phyloP scores from a whole-genome alignment of 73 alveolate species.

The Paramecium caudatum region DNA sequence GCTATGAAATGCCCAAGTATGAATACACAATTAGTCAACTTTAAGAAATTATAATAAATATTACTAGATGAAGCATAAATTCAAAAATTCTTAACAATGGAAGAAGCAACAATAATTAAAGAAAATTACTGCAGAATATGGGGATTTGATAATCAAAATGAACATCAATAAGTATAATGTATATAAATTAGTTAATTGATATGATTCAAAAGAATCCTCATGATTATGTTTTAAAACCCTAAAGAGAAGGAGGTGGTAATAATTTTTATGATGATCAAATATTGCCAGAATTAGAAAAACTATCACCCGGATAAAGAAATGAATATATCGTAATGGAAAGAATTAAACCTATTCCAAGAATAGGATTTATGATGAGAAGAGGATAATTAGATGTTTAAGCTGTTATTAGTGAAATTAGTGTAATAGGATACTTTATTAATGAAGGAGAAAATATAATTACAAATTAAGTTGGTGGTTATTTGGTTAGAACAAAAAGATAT shows the following conservation, averaged over 20 bases:
- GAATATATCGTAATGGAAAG: slow-evolving; percentile 71
- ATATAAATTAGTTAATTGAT: slow-evolving; percentile 5
- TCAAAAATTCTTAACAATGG: slow-evolving; percentile 5
- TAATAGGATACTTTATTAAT: slow-evolving; percentile 57
- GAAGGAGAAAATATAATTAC: slow-evolving; percentile 36
- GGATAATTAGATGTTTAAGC: slow-evolving; percentile 67
- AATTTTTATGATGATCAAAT: slow-evolving; percentile 66
- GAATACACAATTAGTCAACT: slow-evolving; percentile 57
- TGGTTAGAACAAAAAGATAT: slow-evolving; percentile 73
- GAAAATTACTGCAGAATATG: slow-evolving; percentile 64
- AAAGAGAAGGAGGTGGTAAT: slow-evolving; percentile 77
- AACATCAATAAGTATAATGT: background rate
- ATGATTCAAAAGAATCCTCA: slow-evolving; percentile 65
- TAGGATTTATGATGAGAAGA: slow-evolving; percentile 64
- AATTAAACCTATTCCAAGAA: slow-evolving; percentile 59
- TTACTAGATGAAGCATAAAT: slow-evolving; percentile 69
- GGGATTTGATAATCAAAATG: slow-evolving; percentile 70
- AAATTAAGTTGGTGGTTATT: slow-evolving; percentile 73
- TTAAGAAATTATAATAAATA: slow-evolving; percentile 65
- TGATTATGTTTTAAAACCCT: slow-evolving; percentile 70
- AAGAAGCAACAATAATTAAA: slow-evolving; percentile 11
- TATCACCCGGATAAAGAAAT: slow-evolving; percentile 55
- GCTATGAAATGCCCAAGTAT: slow-evolving; percentile 73
- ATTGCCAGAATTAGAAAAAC: slow-evolving; percentile 2
- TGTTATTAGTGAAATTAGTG: slow-evolving; percentile 69